Base-by-base conservation (phyloP, 2,329 filamentous ascomycete species). In the Phaeosphaeria sp. region DNA sequence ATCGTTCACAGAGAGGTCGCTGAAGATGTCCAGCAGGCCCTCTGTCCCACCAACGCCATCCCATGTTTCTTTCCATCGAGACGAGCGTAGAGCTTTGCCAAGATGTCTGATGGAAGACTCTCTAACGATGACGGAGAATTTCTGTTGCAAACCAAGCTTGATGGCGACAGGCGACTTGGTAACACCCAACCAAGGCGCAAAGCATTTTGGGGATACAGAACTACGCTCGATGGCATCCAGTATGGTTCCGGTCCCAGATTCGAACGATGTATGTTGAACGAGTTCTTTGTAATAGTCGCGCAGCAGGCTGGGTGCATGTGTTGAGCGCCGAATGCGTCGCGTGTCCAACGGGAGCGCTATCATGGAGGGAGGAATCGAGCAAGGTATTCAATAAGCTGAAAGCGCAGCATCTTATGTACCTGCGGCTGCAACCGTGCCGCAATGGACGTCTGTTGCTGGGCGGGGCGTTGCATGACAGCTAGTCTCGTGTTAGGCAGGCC, bases 101-200 rank as follows among this genome's bases (percentile, higher is more conserved):
- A 75, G 55, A 17, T 58, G 57, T 42, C 63, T 66, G 44, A 74
- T 66, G 0, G 61, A 68, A 2, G 57, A 24, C 20, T 39, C 33
- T 18, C 74, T 66, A 24, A 74, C 56, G 2, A 60, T 24, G 18
- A 69, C 36, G 0, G 74, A 75, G 2, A 59, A 20, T 7, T 64
- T 57, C 46, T 75, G 72, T n/a, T 24, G 51, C 7, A 75, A 52
- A 11, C 68, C 66, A 49, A 52, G 18, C 18, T 33, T 40, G 18
- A 74, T 46, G 6, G 61, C 51, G 7, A 21, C 3, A 8, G 68
- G 64, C n/a, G 65, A 67, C 8, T 54, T 54, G 2, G 67, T 62
- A 15, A 73, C 33, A 7, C 60, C 58, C 6, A 76, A 63, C 73
- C 72, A 76, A 21, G 67, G 54, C 8, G 50, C 52, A 50, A 72